phyloP scores from a whole-genome alignment of 129 eudicot species.

The Ambrosia artemisiifolia region DNA sequence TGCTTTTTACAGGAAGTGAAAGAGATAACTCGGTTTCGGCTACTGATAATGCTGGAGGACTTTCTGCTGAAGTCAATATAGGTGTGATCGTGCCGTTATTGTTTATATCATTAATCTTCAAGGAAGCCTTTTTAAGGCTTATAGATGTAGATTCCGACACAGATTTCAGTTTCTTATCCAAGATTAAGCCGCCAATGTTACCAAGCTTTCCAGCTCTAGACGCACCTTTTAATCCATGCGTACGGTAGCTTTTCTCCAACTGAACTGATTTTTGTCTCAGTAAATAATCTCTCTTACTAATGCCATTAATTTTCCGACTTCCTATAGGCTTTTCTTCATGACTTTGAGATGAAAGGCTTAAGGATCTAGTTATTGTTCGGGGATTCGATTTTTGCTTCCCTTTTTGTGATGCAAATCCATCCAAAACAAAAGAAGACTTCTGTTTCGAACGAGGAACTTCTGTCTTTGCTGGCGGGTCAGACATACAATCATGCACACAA shows the following conservation, averaged over 20 bases:
- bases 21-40: slow-evolving; percentile 87
- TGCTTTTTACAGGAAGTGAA: slow-evolving; percentile 52
- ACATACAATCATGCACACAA: slow-evolving; percentile 32
- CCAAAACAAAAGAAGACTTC: slow-evolving; percentile 26
- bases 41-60: slow-evolving; percentile 37
- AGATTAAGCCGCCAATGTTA: slow-evolving; percentile 54
- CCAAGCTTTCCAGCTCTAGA: slow-evolving; percentile 65
- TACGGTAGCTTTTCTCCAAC: slow-evolving; percentile 68
- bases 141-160: slow-evolving; percentile 53
- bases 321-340: slow-evolving; percentile 55
- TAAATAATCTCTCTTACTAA: slow-evolving; percentile 66
- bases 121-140: slow-evolving; percentile 47
- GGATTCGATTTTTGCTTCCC: slow-evolving; percentile 26
- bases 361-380: slow-evolving; percentile 38
- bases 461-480: slow-evolving; percentile 24
- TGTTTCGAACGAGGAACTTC: slow-evolving; percentile 32
- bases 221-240: slow-evolving; percentile 63
- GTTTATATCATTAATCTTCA: slow-evolving; percentile 38
- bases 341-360: slow-evolving; percentile 42
- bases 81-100: slow-evolving; percentile 28
- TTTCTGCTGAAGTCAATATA: slow-evolving; percentile 24
- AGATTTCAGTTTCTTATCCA: slow-evolving; percentile 71
- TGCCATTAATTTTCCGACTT: slow-evolving; percentile 56
- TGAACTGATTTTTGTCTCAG: slow-evolving; percentile 73
- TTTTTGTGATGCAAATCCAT: slow-evolving; percentile 41